These are phyloP conservation scores for Flaveria bidentis DNA, from an alignment of 129 eudicot species.

Conservation along the genomic window DNA sequence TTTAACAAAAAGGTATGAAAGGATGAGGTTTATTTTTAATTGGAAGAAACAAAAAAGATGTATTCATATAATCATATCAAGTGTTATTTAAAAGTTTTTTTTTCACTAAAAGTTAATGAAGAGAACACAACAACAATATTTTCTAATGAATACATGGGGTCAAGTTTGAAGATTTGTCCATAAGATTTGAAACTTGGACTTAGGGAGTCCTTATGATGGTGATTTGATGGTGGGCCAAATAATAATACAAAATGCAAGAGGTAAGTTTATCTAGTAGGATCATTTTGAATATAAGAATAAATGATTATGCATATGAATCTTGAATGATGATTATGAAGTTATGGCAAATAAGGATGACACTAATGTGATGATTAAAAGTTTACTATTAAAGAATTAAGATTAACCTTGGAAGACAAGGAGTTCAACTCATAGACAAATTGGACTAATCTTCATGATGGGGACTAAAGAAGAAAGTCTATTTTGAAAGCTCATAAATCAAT, in stretches of 20 bases:
- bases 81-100: not conserved
- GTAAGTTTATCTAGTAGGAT: not conserved
- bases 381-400: not conserved
- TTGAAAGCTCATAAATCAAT: too few relatives aligned
- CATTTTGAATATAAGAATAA: not conserved
- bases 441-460: not conserved
- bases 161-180: constrained; percentile 6
- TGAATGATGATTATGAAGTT: constrained; percentile 4
- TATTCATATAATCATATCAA: not conserved
- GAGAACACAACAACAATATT: not conserved
- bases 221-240: not conserved
- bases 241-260: not conserved
- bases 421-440: not conserved
- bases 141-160: constrained; percentile 2
- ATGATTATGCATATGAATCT: constrained; percentile 3
- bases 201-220: not conserved
- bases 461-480: not conserved
- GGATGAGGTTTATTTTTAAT: too few relatives aligned
- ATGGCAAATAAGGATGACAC: constrained; percentile 6
- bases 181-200: not conserved
- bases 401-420: not conserved
- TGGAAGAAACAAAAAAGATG: not conserved
- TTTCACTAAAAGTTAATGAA: too few relatives aligned
- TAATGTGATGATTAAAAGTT: not conserved
- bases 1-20: too few relatives aligned